These are phyloP conservation scores for Nissolia schottii DNA, from an alignment of 306 rosid species.

Conservation along the genomic window DNA sequence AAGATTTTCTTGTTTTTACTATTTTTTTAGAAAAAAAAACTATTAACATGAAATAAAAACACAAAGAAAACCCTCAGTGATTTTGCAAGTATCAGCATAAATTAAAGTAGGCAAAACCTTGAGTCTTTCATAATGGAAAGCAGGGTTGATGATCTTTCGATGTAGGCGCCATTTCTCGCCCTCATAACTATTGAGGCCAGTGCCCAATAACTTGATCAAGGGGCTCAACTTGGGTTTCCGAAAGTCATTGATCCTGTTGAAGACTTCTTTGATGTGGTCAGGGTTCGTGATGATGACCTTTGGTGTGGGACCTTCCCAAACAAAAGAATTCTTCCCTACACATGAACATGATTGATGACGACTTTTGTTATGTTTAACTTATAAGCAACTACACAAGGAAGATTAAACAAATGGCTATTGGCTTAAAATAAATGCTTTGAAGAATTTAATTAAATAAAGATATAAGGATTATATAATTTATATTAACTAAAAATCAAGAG, in stretches of 20 bases:
- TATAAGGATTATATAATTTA: no score
- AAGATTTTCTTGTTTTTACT: no score
- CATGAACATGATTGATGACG: not conserved
- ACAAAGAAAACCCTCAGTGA: no score
- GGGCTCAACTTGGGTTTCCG: constrained; percentile 25
- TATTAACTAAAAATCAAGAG: no score
- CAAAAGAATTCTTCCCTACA: constrained; percentile 48
- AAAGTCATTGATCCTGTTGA: constrained; percentile 14
- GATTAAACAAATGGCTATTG: no score
- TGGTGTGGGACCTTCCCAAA: constrained; percentile 44
- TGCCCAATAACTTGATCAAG: not conserved
- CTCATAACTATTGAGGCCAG: constrained; percentile 22
- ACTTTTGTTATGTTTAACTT: not conserved
- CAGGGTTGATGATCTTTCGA: constrained; percentile 45
- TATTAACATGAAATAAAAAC: no score
- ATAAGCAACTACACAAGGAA: no score
- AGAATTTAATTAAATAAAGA: no score
- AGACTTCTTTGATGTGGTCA: constrained; percentile 32
- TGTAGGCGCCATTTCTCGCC: constrained; percentile 46
- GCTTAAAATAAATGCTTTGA: no score
- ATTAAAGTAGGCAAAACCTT: constrained; percentile 33
- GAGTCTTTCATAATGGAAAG: constrained; percentile 42
- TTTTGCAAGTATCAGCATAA: not conserved
- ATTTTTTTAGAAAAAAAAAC: no score
- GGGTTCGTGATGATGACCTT: constrained; percentile 40